These are phyloP conservation scores for Malassezia furfur DNA, from an alignment of 1,284 basidiomycete species.

Conservation along the genomic window DNA sequence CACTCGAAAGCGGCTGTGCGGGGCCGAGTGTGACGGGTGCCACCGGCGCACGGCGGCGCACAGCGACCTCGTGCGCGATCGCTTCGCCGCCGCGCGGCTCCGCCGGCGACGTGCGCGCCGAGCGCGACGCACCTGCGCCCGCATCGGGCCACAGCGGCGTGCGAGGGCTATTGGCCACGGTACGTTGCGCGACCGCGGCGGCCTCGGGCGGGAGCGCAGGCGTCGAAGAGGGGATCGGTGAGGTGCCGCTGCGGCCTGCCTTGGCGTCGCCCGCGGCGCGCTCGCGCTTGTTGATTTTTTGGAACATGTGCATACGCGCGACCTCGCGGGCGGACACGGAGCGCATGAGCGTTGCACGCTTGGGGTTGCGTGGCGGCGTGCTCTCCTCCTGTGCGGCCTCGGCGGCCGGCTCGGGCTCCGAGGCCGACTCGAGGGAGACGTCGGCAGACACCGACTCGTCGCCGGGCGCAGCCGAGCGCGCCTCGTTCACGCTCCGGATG, in stretches of 20 bases:
- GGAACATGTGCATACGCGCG: conserved; percentile 7
- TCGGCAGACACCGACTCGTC: conserved; percentile 6
- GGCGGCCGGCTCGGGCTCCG: conserved; percentile 6
- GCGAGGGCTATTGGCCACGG: too few species aligned
- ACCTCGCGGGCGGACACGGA: conserved; percentile 18
- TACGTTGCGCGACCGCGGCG: neutral
- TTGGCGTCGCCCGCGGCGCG: neutral
- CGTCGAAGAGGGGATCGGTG: too few species aligned
- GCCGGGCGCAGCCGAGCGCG: neutral
- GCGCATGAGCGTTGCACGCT: conserved; percentile 16
- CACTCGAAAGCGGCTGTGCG: too few species aligned
- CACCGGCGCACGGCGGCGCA: too few species aligned
- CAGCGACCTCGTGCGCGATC: too few species aligned
- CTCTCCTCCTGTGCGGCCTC: neutral
- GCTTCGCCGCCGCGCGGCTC: neutral
- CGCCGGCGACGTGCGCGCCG: neutral
- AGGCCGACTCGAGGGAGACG: neutral
- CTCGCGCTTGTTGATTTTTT: conserved; percentile 5
- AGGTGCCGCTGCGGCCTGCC: too few species aligned
- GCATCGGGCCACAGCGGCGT: too few species aligned
- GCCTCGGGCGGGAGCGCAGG: neutral
- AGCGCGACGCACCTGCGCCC: neutral
- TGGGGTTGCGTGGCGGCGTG: neutral
- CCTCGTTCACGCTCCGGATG: conserved; percentile 15
- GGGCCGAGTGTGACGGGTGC: too few species aligned